Base-by-base conservation (phyloP, 257 asterid genomes). In the Cruciata laevipes region DNA sequence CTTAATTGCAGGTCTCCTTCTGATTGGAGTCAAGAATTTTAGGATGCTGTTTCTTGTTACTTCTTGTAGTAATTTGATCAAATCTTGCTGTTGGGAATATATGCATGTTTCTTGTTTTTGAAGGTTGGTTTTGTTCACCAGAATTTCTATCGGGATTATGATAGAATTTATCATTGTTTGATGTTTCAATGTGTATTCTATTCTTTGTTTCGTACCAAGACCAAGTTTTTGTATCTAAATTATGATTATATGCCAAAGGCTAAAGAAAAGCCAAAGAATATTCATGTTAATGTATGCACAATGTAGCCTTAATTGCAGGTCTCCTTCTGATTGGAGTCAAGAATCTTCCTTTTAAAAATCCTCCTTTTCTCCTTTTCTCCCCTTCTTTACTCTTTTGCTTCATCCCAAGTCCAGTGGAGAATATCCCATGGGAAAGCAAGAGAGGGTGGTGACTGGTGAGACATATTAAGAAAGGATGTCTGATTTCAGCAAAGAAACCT, bases 401-500 rank as follows among this genome's bases (percentile, higher is more conserved):
- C 65, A 24, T 18, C 16, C 55, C 1, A 61, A 20, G 14, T 38
- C 27, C 32, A 31, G 27, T 14, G 10, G 47, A 12, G 61, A 66
- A 66, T 51, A 49, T 51, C 44, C 57, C 30, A 16, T 1, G 6
- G 35, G n/a, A 33, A 71, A 71, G 65, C 52, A 71, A 63, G 65
- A 51, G 47, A 40, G 55, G 55, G n/a, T 38, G 5, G 7, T 47
- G 18, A 47, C 6, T 38, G 5, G 7, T 47, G 18, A 47, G 24
- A 35, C 25, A 31, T 21, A 71, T 40, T 47, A 62, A 83, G 61
- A 77, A 79, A 61, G 86, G 84, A 86, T 75, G 79, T 68, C 72
- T 65, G 76, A 51, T 51, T 61, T 55, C 27, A 59, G 40, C 14
- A 61, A 57, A 71, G 67, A 72, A 55, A 61, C 71, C 66, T 85